phyloP scores from a whole-genome alignment of 345 rosid species.

The Eucalyptus lansdowneana region DNA sequence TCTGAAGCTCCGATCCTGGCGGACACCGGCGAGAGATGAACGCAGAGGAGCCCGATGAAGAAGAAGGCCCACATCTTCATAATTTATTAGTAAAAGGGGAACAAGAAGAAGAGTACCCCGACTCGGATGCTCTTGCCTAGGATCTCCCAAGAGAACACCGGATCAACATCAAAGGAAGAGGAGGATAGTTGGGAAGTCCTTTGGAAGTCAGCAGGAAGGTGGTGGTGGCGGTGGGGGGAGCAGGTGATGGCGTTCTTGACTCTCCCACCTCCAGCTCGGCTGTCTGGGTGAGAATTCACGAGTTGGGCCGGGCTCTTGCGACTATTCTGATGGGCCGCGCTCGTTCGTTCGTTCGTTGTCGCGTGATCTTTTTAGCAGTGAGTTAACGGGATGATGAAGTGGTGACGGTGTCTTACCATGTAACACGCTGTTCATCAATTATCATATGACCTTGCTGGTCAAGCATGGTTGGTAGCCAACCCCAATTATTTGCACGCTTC shows the following conservation, averaged over 20 bases:
- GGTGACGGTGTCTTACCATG: neutral
- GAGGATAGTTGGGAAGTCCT: neutral
- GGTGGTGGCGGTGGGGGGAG: neutral
- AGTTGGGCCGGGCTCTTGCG: neutral
- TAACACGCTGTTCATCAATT: neutral
- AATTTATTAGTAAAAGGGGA: neutral
- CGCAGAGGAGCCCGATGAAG: conserved; percentile 30
- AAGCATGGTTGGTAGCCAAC: neutral
- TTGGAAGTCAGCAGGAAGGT: neutral
- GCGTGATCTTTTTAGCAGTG: no score
- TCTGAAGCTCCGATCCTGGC: conserved; percentile 34
- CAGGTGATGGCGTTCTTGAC: neutral
- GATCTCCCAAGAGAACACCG: neutral
- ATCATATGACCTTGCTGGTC: neutral
- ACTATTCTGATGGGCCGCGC: neutral
- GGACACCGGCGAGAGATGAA: conserved; percentile 4
- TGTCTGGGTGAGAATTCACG: neutral
- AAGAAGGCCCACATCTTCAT: conserved; percentile 49
- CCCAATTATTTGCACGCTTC: neutral
- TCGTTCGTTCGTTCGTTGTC: neutral
- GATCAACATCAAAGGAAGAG: neutral
- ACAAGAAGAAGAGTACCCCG: neutral
- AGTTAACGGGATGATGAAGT: neutral
- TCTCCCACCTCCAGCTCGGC: neutral
- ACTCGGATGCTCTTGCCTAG: neutral